Percentiles rank a stretch among this genome's conserved stretches.
phyloP scores from a whole-genome alignment of 441 rosid genomes.

The Pelargonium myrrhifolium region DNA sequence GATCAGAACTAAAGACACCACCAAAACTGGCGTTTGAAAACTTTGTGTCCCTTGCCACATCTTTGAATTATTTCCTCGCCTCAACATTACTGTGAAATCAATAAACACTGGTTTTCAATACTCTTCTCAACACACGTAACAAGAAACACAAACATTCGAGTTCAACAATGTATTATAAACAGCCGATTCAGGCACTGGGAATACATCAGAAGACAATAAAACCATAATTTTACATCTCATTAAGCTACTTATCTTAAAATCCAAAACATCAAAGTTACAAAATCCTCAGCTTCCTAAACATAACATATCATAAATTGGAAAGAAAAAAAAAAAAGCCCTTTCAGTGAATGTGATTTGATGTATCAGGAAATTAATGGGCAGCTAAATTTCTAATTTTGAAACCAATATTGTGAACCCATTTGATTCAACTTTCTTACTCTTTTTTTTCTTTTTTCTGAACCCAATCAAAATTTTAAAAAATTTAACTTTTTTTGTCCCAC shows the following conservation, averaged over 20 bases:
- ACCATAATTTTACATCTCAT: background rate
- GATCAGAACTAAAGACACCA: slow-evolving; percentile 29
- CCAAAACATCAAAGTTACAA: too few relatives aligned
- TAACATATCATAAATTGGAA: background rate
- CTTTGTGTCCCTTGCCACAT: slow-evolving; percentile 31
- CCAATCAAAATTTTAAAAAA: background rate
- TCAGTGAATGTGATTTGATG: too few relatives aligned
- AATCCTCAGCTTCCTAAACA: slow-evolving; percentile 1
- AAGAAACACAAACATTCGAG: background rate
- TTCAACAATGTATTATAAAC: background rate
- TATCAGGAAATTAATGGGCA: background rate
- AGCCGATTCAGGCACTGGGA: too few relatives aligned
- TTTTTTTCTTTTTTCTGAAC: background rate
- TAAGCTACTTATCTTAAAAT: background rate
- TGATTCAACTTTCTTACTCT: background rate
- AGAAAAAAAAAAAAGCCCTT: background rate
- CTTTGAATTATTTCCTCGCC: slow-evolving; percentile 39
- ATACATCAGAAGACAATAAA: too few relatives aligned
- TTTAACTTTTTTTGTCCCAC: background rate
- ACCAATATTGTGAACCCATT: background rate
- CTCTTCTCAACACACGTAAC: background rate
- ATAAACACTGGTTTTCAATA: slow-evolving; percentile 3
- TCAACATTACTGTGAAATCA: slow-evolving; percentile 45
- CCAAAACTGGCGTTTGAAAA: slow-evolving; percentile 18
- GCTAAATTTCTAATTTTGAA: slow-evolving; percentile 3